Evolutionary conservation across 2,329 filamentous ascomycete genomes (phyloP).

Genomic region (Apiospora aurea): DNA sequence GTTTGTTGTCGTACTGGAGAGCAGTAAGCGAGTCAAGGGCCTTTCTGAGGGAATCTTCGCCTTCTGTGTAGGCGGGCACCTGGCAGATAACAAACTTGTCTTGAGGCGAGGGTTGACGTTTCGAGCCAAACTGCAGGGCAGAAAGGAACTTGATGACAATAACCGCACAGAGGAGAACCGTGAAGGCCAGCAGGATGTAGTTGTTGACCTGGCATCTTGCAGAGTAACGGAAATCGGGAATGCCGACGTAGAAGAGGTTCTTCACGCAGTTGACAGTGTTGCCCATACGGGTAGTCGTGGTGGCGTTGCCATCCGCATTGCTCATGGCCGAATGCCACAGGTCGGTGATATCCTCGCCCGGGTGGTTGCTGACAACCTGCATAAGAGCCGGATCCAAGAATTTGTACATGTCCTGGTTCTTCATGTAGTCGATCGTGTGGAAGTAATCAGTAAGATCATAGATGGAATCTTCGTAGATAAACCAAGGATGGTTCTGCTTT

Average conservation of each 20-base stretch:
- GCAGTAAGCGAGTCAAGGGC: slow-evolving; percentile 94
- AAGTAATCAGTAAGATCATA: slow-evolving; percentile 96
- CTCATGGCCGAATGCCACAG: slow-evolving; percentile 65
- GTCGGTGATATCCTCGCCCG: slow-evolving; percentile 79
- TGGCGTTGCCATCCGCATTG: slow-evolving; percentile 57
- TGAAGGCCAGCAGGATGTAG: slow-evolving; percentile 87
- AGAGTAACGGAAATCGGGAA: slow-evolving; percentile 81
- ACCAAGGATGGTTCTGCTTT: slow-evolving; percentile 76
- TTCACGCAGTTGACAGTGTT: slow-evolving; percentile 83
- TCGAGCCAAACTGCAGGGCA: slow-evolving; percentile 91
- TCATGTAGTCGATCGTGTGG: slow-evolving; percentile 69
- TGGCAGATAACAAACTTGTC: slow-evolving; percentile 99
- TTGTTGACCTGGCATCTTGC: slow-evolving; percentile 86
- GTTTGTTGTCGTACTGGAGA: slow-evolving; percentile 96
- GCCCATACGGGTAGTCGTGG: slow-evolving; percentile 55
- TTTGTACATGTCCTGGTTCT: slow-evolving; percentile 63
- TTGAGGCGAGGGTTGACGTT: slow-evolving; percentile 85
- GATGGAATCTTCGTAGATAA: slow-evolving; percentile 75
- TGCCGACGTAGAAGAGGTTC: slow-evolving; percentile 83
- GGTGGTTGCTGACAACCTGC: slow-evolving; percentile 74
- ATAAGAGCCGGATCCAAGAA: slow-evolving; percentile 77
- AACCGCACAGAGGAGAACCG: slow-evolving; percentile 81
- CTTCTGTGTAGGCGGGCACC: slow-evolving; percentile 97
- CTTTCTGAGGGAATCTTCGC: slow-evolving; percentile 92
- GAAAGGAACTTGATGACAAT: slow-evolving; percentile 90